These are phyloP conservation scores for Yamadazyma laniorum DNA, from an alignment of 805 yeast genomes.

Conservation along the genomic window DNA sequence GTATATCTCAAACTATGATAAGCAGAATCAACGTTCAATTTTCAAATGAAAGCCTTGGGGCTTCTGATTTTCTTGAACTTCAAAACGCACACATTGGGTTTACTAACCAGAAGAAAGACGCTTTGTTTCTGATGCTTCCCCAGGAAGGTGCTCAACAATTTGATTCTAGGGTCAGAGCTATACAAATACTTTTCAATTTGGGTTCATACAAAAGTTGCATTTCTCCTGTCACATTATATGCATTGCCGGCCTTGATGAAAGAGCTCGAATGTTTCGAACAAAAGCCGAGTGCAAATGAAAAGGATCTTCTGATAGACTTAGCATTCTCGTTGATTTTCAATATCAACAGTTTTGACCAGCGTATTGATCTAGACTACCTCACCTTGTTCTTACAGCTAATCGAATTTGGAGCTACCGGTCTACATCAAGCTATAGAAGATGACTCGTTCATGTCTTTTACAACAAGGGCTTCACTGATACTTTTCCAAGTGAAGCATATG, in stretches of 20 bases:
- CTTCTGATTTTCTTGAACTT: conserved; percentile 17
- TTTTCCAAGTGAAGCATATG: background rate
- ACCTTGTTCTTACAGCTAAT: conserved; percentile 3
- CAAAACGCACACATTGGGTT: conserved; percentile 10
- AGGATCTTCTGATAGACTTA: conserved; percentile 1
- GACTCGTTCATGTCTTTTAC: conserved; percentile 1
- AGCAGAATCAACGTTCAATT: conserved; percentile 2
- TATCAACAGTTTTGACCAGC: conserved; percentile 10
- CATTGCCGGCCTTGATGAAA: conserved; percentile 2
- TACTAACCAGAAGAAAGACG: conserved; percentile 6
- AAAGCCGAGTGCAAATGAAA: background rate
- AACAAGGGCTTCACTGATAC: background rate
- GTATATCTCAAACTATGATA: conserved; percentile 8
- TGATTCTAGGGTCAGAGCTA: conserved; percentile 13
- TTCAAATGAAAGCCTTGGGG: background rate
- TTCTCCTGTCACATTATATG: conserved; percentile 5
- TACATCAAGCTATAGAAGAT: conserved; percentile 4
- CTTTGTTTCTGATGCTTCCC: conserved; percentile 10
- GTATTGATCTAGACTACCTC: background rate
- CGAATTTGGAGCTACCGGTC: background rate
- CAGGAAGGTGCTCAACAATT: conserved; percentile 6
- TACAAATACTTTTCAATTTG: conserved; percentile 11
- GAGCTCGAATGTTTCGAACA: background rate
- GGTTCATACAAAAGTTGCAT: conserved; percentile 9
- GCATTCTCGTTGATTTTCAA: conserved; percentile 11